Conservation (phyloP, 2,329 filamentous ascomycete genomes). For the Cryphonectria nitschkei region DNA sequence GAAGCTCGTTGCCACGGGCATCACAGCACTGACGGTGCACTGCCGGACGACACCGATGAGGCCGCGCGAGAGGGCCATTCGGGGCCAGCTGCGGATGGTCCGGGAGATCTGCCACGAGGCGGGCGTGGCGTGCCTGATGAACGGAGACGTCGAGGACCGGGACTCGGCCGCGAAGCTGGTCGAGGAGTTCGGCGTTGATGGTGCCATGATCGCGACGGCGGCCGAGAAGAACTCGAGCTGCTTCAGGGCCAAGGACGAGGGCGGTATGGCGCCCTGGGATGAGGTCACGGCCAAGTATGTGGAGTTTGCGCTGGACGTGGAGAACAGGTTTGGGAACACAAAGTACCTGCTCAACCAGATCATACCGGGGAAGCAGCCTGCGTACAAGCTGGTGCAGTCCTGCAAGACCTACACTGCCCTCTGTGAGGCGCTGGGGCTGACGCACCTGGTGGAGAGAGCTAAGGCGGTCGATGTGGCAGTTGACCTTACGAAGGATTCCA, state of each 20-base stretch:
- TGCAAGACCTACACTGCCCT: constrained; percentile 73
- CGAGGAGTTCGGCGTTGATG: constrained; percentile 81
- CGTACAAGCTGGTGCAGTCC: constrained; percentile 63
- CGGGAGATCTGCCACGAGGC: constrained; percentile 77
- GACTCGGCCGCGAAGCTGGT: constrained; percentile 75
- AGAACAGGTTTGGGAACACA: constrained; percentile 90
- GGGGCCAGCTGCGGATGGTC: constrained; percentile 84
- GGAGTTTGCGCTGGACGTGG: constrained; percentile 70
- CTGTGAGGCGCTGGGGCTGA: constrained; percentile 67
- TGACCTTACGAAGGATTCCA: constrained; percentile 58
- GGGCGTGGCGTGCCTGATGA: constrained; percentile 93
- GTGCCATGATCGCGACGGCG: constrained; percentile 94
- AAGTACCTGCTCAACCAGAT: constrained; percentile 88
- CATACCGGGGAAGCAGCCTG: constrained; percentile 76
- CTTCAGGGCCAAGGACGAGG: constrained; percentile 72
- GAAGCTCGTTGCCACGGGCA: constrained; percentile 81
- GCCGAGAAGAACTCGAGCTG: constrained; percentile 91
- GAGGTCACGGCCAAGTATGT: constrained; percentile 80
- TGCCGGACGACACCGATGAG: constrained; percentile 97
- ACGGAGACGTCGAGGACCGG: constrained; percentile 82
- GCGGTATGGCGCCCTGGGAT: constrained; percentile 73
- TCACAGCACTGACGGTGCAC: constrained; percentile 89
- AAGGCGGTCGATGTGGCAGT: constrained; percentile 66
- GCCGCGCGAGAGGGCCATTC: constrained; percentile 83
- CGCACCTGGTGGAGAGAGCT: constrained; percentile 66